These are phyloP conservation scores for Cyberlindnera samutprakarnensis DNA, from an alignment of 805 yeast genomes.

Conservation along the genomic window DNA sequence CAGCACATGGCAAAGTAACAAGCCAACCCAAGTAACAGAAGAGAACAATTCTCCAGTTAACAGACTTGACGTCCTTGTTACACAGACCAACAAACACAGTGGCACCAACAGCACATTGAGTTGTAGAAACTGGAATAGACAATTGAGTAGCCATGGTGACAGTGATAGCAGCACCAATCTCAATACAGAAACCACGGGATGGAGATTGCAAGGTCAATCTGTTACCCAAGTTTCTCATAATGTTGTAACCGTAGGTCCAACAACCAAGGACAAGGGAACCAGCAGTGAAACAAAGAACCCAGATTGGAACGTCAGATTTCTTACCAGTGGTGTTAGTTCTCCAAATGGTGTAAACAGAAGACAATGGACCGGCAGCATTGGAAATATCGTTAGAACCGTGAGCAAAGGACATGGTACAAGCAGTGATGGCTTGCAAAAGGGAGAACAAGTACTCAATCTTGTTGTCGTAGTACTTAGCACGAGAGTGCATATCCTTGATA, in stretches of 20 bases:
- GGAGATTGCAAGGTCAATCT: conserved; percentile 71
- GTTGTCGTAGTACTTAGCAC: conserved; percentile 62
- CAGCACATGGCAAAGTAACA: conserved; percentile 67
- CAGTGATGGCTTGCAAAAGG: conserved; percentile 62
- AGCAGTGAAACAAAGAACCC: conserved; percentile 67
- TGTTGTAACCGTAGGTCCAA: conserved; percentile 66
- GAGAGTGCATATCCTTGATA: conserved; percentile 42
- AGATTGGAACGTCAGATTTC: conserved; percentile 56
- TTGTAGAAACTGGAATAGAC: conserved; percentile 66
- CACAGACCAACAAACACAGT: conserved; percentile 71
- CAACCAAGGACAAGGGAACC: conserved; percentile 58
- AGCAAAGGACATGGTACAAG: conserved; percentile 74
- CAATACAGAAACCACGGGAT: conserved; percentile 69
- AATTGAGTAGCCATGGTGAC: conserved; percentile 70
- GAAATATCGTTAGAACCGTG: conserved; percentile 79
- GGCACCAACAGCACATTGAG: conserved; percentile 75
- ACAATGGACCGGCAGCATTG: conserved; percentile 70
- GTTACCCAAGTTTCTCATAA: conserved; percentile 68
- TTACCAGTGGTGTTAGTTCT: conserved; percentile 32
- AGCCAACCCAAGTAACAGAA: conserved; percentile 73
- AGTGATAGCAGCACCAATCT: conserved; percentile 72
- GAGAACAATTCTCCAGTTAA: conserved; percentile 70
- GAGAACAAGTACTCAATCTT: conserved; percentile 63
- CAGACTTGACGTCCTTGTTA: conserved; percentile 53
- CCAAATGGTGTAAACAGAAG: conserved; percentile 62